Percentiles rank a stretch among this genome's conserved stretches.
Evolutionary conservation across 768 basidiomycete genomes (phyloP).

Genomic region (Mycena capillaripes): DNA sequence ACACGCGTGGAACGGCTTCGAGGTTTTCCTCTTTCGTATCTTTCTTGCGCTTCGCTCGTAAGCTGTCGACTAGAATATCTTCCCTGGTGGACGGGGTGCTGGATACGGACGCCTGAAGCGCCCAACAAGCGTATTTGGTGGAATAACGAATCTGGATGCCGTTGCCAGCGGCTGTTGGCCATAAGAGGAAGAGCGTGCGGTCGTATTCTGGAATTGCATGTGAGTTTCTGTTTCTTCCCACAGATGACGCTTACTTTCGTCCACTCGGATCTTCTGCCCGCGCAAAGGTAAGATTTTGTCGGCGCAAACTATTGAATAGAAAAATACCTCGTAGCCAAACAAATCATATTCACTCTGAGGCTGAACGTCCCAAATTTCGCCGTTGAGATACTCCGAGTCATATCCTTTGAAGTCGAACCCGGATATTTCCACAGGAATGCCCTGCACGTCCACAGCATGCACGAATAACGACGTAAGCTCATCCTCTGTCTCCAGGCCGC

Average conservation of each 20-base stretch:
- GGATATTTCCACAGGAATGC: background rate
- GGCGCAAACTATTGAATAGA: background rate
- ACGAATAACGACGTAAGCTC: background rate
- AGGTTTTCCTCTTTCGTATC: background rate
- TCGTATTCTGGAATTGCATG: background rate
- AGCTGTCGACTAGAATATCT: background rate
- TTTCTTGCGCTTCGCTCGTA: background rate
- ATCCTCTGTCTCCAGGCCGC: background rate
- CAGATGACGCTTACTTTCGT: background rate
- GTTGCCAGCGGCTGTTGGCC: background rate
- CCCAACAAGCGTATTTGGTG: background rate
- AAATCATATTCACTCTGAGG: background rate
- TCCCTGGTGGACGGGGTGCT: background rate
- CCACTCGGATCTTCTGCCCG: background rate
- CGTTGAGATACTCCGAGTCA: conserved; percentile 7
- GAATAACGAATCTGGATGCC: background rate
- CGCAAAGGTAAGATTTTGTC: background rate
- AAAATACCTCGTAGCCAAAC: background rate
- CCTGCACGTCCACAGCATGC: background rate
- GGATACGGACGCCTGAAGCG: background rate
- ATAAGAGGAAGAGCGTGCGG: background rate
- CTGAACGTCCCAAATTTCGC: background rate
- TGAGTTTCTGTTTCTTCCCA: background rate
- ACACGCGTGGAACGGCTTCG: background rate
- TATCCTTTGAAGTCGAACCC: background rate